Percentiles rank a stretch among this genome's conserved stretches.
These are phyloP conservation scores for Ophiostoma fasciatum DNA, from an alignment of 2,329 filamentous ascomycete genomes.

Conservation along the genomic window DNA sequence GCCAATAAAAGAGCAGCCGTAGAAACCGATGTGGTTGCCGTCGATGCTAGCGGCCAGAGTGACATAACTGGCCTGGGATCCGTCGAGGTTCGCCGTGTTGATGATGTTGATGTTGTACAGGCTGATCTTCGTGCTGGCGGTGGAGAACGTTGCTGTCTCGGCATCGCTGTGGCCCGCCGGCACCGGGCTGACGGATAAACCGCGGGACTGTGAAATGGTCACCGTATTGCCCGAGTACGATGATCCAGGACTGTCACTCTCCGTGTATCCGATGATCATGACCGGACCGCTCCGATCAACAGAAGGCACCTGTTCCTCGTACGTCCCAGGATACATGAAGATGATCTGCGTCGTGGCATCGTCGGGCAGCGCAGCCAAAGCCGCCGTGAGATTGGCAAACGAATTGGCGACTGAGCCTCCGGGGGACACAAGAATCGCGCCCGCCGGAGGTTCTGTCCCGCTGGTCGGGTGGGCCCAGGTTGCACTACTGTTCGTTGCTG, in stretches of 20 bases:
- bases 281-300: slow-evolving; percentile 33
- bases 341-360: slow-evolving; percentile 22
- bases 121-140: slow-evolving; percentile 41
- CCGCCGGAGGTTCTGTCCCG: slow-evolving; percentile 24
- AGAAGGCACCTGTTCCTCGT: slow-evolving; percentile 41
- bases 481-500: slow-evolving; percentile 2
- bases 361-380: slow-evolving; percentile 14
- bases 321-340: slow-evolving; percentile 46
- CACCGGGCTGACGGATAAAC: slow-evolving; percentile 19
- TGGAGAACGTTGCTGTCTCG: slow-evolving; percentile 27
- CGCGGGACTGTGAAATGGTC: slow-evolving; percentile 30
- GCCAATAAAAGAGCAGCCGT: slow-evolving; percentile 16
- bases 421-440: slow-evolving; percentile 26
- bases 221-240: slow-evolving; percentile 41
- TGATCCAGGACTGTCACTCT: slow-evolving; percentile 14
- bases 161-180: slow-evolving; percentile 31
- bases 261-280: slow-evolving; percentile 24
- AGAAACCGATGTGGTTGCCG: slow-evolving; percentile 17
- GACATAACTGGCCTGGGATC: slow-evolving; percentile 29
- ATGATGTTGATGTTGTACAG: slow-evolving; percentile 34
- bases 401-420: slow-evolving; percentile 14
- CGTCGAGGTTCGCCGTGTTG: slow-evolving; percentile 34
- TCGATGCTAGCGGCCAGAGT: slow-evolving; percentile 20
- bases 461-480: slow-evolving; percentile 24
- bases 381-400: slow-evolving; percentile 17